Percentiles rank a stretch among this genome's conserved stretches.
These are phyloP conservation scores for Aphanoascus verrucosus DNA, from an alignment of 2,329 filamentous ascomycete species.

Conservation along the genomic window DNA sequence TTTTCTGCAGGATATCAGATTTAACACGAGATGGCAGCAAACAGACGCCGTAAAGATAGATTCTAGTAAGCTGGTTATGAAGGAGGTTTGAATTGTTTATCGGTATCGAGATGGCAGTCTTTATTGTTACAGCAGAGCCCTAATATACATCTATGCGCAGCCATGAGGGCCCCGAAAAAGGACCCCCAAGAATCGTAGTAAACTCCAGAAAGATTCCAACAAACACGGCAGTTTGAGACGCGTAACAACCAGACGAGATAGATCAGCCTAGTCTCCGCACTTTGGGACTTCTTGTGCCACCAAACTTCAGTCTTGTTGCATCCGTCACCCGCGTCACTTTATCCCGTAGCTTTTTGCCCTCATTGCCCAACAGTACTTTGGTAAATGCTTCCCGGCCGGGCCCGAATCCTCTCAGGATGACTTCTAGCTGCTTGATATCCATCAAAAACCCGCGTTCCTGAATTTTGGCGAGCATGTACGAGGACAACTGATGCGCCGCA, in stretches of 20 bases:
- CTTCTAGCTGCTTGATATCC: conserved; percentile 65
- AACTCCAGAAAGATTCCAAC: neutral
- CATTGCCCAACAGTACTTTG: conserved; percentile 77
- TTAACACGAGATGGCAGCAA: too few relatives aligned
- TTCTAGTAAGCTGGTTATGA: too few relatives aligned
- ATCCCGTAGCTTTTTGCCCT: conserved; percentile 63
- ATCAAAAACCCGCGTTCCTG: conserved; percentile 68
- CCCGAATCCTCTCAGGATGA: conserved; percentile 77
- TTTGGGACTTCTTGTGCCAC: conserved; percentile 76
- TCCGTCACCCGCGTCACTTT: conserved; percentile 75
- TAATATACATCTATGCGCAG: too few relatives aligned
- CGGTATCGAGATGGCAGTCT: too few relatives aligned
- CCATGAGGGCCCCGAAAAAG: too few relatives aligned
- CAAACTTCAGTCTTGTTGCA: conserved; percentile 85
- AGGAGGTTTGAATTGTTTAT: too few relatives aligned
- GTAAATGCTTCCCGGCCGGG: conserved; percentile 75
- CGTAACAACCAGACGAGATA: conserved; percentile 5
- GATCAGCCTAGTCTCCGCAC: conserved; percentile 63
- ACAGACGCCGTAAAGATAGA: too few relatives aligned
- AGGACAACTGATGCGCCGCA: conserved; percentile 78
- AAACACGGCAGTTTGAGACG: neutral
- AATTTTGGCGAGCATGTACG: conserved; percentile 73
- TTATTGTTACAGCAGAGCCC: too few relatives aligned
- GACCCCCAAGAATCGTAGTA: too few relatives aligned
- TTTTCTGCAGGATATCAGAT: too few relatives aligned